phyloP scores from a whole-genome alignment of 257 asterid species.

The Primulina huaijiensis region DNA sequence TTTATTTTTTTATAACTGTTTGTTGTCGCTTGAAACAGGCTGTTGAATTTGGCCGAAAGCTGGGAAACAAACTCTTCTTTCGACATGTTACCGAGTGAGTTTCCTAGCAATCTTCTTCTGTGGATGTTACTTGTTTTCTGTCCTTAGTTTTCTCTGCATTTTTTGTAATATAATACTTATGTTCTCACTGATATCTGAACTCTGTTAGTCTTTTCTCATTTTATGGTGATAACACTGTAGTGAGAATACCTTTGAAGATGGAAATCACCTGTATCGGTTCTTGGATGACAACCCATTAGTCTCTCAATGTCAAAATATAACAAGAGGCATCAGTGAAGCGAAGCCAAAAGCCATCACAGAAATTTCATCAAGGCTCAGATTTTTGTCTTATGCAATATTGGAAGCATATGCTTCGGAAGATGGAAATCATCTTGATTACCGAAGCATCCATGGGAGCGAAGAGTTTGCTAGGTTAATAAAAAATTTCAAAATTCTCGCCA shows the following conservation, averaged over 20 bases:
- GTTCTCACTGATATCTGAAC: not conserved
- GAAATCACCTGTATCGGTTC: constrained; percentile 75
- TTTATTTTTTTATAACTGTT: constrained; percentile 15
- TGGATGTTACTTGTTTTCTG: constrained; percentile 1
- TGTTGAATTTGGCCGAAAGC: constrained; percentile 85
- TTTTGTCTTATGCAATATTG: constrained; percentile 56
- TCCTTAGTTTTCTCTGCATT: not conserved
- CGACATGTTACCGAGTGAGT: constrained; percentile 74
- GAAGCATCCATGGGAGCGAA: constrained; percentile 87
- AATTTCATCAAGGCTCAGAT: constrained; percentile 71
- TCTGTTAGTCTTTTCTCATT: constrained; percentile 18
- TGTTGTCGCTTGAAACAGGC: constrained; percentile 49
- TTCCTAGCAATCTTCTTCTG: constrained; percentile 16
- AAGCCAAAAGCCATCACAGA: constrained; percentile 79
- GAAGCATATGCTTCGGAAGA: constrained; percentile 84
- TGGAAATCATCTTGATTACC: constrained; percentile 72
- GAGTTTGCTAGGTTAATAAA: constrained; percentile 78
- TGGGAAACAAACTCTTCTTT: constrained; percentile 64
- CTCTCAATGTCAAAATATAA: constrained; percentile 77
- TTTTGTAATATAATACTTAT: constrained; percentile 6
- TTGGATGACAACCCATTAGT: constrained; percentile 75
- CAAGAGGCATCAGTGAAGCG: constrained; percentile 75
- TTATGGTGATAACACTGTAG: constrained; percentile 31
- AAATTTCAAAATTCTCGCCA: not conserved
- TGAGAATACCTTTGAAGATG: constrained; percentile 73